A percentile compares a stretch with the other conserved stretches of the same genome.
Evolutionary conservation across 1,284 basidiomycete species (phyloP).

Genomic region (Moniliophthora roreri): DNA sequence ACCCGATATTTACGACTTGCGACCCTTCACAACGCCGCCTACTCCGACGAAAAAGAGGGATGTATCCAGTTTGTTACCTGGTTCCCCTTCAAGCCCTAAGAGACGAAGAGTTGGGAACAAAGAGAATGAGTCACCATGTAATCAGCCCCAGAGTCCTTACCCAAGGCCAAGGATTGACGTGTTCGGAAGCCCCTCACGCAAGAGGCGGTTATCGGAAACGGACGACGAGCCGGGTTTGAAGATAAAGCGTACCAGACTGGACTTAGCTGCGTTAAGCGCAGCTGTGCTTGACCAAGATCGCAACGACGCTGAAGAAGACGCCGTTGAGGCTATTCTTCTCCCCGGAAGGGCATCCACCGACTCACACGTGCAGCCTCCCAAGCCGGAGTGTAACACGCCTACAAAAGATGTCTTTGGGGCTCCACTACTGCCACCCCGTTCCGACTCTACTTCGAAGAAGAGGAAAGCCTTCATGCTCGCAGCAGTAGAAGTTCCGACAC

Average conservation of each 20-base stretch:
- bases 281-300: slow-evolving; percentile 1
- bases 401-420: background rate
- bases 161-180: background rate
- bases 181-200: slow-evolving; percentile 17
- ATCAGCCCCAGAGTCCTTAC: background rate
- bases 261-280: background rate
- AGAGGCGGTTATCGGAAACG: slow-evolving; percentile 33
- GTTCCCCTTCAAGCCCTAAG: slow-evolving; percentile 20
- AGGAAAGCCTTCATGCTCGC: slow-evolving; percentile 53
- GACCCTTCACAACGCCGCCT: slow-evolving; percentile 11
- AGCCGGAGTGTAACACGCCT: background rate
- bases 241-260: slow-evolving; percentile 30
- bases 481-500: slow-evolving; percentile 50
- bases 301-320: slow-evolving; percentile 4
- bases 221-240: slow-evolving; percentile 25
- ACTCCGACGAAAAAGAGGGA: background rate
- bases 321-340: background rate
- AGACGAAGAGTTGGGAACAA: slow-evolving; percentile 33
- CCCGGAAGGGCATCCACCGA: background rate
- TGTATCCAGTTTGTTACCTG: slow-evolving; percentile 15
- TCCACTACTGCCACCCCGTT: slow-evolving; percentile 3
- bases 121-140: slow-evolving; percentile 28
- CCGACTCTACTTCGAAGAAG: slow-evolving; percentile 29
- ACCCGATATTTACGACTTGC: slow-evolving; percentile 2
- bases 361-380: too few species aligned